Evolutionary conservation across 106 monocot genomes (phyloP).

Genomic region (Xerophyta viscosa): DNA sequence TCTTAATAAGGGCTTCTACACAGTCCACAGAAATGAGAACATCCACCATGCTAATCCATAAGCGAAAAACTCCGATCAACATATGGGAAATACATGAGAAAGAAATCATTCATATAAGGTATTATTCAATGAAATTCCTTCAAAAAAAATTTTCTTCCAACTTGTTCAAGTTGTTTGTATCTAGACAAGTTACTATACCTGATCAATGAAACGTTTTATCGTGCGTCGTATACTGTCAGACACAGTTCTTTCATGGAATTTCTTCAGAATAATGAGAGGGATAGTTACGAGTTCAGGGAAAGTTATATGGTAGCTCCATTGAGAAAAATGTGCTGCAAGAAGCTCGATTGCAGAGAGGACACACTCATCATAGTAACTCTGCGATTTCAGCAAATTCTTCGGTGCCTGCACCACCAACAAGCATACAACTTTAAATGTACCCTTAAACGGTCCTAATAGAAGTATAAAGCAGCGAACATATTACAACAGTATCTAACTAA

Average conservation of each 20-base stretch:
- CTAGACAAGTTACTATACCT: slow-evolving; percentile 72
- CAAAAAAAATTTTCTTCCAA: too few relatives aligned
- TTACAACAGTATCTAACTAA: too few relatives aligned
- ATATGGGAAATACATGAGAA: too few relatives aligned
- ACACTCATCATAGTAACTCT: slow-evolving; percentile 55
- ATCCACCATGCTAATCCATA: too few relatives aligned
- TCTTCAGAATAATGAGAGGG: slow-evolving; percentile 75
- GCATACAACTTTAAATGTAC: background rate
- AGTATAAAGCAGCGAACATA: too few relatives aligned
- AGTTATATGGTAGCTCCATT: slow-evolving; percentile 88
- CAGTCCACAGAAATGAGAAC: too few relatives aligned
- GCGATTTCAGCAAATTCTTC: slow-evolving; percentile 57
- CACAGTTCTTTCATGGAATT: slow-evolving; percentile 37
- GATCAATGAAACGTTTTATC: slow-evolving; percentile 76
- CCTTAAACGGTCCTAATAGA: too few relatives aligned
- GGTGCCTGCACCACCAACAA: slow-evolving; percentile 47
- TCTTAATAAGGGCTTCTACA: too few relatives aligned
- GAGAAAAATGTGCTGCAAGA: slow-evolving; percentile 63
- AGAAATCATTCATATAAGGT: too few relatives aligned
- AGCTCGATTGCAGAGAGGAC: slow-evolving; percentile 52
- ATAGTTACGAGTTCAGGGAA: slow-evolving; percentile 82
- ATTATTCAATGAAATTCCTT: too few relatives aligned
- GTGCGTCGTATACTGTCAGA: slow-evolving; percentile 47
- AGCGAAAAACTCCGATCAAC: too few relatives aligned
- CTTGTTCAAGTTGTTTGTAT: too few relatives aligned